Conservation (phyloP, 768 basidiomycete species). For the Mycena belliarum region DNA sequence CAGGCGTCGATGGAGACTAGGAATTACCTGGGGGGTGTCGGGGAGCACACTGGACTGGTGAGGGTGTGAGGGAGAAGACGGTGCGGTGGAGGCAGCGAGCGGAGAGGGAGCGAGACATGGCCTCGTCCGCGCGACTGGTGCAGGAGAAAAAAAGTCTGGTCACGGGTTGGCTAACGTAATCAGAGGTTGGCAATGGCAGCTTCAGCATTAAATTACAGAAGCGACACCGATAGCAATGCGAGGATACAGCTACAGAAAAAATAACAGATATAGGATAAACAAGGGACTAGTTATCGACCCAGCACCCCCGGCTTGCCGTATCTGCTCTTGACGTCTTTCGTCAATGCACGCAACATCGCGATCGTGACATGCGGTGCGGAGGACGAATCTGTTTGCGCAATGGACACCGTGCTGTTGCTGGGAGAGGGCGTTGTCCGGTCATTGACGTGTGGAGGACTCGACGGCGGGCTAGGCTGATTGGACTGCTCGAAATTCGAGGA, state of each 20-base stretch:
- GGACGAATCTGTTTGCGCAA: conserved; percentile 32
- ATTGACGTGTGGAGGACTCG: conserved; percentile 36
- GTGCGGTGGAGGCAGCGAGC: conserved; percentile 22
- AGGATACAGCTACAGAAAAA: not conserved
- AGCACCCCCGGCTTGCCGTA: conserved; percentile 28
- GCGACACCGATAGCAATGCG: not conserved
- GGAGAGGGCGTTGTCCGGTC: conserved; percentile 46
- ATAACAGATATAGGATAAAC: not conserved
- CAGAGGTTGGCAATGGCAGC: not conserved
- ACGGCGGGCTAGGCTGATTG: conserved; percentile 35
- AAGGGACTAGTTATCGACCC: conserved; percentile 5
- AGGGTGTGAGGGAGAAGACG: conserved; percentile 9
- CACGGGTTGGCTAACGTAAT: conserved; percentile 6
- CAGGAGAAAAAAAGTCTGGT: not conserved
- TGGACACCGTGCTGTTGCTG: conserved; percentile 44
- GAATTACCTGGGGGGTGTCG: conserved; percentile 12
- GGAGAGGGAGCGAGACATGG: conserved; percentile 21
- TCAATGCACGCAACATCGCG: conserved; percentile 65
- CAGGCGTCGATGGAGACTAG: not conserved
- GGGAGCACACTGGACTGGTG: not conserved
- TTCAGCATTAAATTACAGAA: not conserved
- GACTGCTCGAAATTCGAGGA: conserved; percentile 36
- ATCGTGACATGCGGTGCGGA: conserved; percentile 48
- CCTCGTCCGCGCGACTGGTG: conserved; percentile 7
- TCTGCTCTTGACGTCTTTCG: conserved; percentile 53